Evolutionary conservation across 2,329 filamentous ascomycete species (phyloP).

Genomic region (Cordyceps javanica): DNA sequence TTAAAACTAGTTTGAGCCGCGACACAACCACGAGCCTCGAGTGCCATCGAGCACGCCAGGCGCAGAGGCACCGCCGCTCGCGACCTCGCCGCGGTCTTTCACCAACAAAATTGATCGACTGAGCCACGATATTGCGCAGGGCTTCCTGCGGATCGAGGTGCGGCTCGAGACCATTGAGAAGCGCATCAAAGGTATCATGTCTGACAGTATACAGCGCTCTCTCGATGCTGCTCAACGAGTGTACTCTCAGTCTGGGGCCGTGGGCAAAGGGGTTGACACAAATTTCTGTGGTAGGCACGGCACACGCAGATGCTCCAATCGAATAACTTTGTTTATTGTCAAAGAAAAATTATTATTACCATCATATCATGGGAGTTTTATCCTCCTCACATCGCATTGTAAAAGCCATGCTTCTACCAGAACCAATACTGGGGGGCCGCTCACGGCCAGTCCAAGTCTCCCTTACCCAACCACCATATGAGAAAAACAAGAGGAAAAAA

Average conservation of each 20-base stretch:
- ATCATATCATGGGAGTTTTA: conserved; percentile 7
- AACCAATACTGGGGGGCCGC: background rate
- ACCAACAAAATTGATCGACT: conserved; percentile 56
- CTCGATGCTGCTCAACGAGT: too few relatives aligned
- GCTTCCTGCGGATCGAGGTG: conserved; percentile 44
- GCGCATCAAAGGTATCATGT: conserved; percentile 47
- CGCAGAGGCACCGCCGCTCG: conserved; percentile 51
- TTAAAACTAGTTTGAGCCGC: too few relatives aligned
- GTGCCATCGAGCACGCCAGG: conserved; percentile 47
- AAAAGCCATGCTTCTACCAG: background rate
- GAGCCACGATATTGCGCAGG: conserved; percentile 49
- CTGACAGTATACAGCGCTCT: too few relatives aligned
- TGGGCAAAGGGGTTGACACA: too few relatives aligned
- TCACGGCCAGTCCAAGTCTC: background rate
- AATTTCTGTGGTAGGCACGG: too few relatives aligned
- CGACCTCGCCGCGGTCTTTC: conserved; percentile 51
- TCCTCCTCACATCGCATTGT: background rate
- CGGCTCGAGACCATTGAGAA: conserved; percentile 47
- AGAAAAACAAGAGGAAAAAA: background rate
- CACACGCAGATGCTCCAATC: background rate
- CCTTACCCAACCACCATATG: background rate
- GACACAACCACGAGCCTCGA: conserved; percentile 57
- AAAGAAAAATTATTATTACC: conserved; percentile 14
- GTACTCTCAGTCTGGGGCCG: too few relatives aligned
- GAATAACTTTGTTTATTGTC: background rate